These are phyloP conservation scores for Penicillium decumbens DNA, from an alignment of 2,329 filamentous ascomycete species.

Conservation along the genomic window DNA sequence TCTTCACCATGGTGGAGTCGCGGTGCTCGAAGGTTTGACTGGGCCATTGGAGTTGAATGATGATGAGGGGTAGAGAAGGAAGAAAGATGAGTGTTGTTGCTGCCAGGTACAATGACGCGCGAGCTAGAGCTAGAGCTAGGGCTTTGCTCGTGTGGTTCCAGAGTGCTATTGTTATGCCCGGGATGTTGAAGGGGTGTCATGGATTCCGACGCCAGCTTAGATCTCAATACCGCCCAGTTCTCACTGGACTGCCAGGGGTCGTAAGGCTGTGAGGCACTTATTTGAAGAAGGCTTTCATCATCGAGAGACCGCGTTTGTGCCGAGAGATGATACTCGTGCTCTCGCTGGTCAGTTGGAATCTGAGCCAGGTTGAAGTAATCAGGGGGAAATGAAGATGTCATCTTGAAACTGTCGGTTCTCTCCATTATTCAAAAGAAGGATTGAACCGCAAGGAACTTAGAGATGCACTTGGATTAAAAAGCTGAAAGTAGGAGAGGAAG, in stretches of 20 bases:
- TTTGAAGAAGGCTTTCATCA: slow-evolving; percentile 13
- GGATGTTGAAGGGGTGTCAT: slow-evolving; percentile 16
- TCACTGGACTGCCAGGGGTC: slow-evolving; percentile 15
- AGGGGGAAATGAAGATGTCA: slow-evolving; percentile 23
- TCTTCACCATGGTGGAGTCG: slow-evolving; percentile 7
- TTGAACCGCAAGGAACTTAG: slow-evolving; percentile 7
- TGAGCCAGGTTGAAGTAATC: slow-evolving; percentile 19
- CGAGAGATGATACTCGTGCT: slow-evolving; percentile 13
- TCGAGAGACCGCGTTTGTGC: slow-evolving; percentile 18
- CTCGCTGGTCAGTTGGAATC: slow-evolving; percentile 23
- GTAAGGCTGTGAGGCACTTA: slow-evolving; percentile 12
- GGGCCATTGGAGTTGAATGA: slow-evolving; percentile 10
- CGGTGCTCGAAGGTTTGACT: slow-evolving; percentile 9
- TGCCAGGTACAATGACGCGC: background rate
- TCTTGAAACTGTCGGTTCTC: slow-evolving; percentile 9
- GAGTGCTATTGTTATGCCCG: slow-evolving; percentile 3
- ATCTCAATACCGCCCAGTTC: slow-evolving; percentile 25
- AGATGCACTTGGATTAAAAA: slow-evolving; percentile 9
- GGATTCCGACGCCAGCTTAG: slow-evolving; percentile 15
- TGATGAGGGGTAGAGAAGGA: slow-evolving; percentile 1
- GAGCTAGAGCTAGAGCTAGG: background rate
- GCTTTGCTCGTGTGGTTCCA: slow-evolving; percentile 3
- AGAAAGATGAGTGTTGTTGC: background rate
- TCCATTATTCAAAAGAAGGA: background rate
- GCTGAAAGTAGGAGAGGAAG: slow-evolving; percentile 4